Conservation (phyloP, 371 early-diverging fungal species). For the Mortierella sp. region DNA sequence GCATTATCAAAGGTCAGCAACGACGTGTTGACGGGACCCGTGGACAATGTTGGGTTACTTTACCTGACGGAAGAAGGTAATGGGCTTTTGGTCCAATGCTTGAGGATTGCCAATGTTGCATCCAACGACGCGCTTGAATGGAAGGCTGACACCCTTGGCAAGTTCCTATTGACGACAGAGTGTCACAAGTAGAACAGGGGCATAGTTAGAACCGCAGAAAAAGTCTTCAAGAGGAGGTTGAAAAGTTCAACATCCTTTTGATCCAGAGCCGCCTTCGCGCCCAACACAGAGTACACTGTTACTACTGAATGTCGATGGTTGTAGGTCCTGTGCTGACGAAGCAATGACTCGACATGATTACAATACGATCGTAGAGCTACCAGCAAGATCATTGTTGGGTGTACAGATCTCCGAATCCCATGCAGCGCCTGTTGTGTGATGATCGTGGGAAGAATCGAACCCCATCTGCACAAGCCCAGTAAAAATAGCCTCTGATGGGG, state of each 20-base stretch:
- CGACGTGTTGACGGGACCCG: too few relatives aligned
- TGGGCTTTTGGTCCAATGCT: constrained; percentile 92
- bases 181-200: too few relatives aligned
- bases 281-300: too few relatives aligned
- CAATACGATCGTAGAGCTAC: background rate
- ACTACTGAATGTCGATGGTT: too few relatives aligned
- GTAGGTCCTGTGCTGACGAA: background rate
- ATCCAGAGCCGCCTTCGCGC: too few relatives aligned
- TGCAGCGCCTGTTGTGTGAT: background rate
- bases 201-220: too few relatives aligned
- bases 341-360: constrained; percentile 5
- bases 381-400: constrained; percentile 20
- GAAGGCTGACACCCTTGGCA: constrained; percentile 59
- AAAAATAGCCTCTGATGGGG: too few relatives aligned
- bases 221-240: too few relatives aligned
- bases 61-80: constrained; percentile 97
- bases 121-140: constrained; percentile 83
- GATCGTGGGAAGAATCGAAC: constrained; percentile 40
- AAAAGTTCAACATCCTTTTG: too few relatives aligned
- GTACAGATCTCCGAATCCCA: background rate
- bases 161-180: too few relatives aligned
- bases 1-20: too few relatives aligned
- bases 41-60: too few relatives aligned
- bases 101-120: constrained; percentile 99
- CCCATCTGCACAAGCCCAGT: background rate